Percentiles rank a stretch among this genome's conserved stretches.
phyloP scores from a whole-genome alignment of 2,329 filamentous ascomycete genomes.

The Botrytis tulipae region DNA sequence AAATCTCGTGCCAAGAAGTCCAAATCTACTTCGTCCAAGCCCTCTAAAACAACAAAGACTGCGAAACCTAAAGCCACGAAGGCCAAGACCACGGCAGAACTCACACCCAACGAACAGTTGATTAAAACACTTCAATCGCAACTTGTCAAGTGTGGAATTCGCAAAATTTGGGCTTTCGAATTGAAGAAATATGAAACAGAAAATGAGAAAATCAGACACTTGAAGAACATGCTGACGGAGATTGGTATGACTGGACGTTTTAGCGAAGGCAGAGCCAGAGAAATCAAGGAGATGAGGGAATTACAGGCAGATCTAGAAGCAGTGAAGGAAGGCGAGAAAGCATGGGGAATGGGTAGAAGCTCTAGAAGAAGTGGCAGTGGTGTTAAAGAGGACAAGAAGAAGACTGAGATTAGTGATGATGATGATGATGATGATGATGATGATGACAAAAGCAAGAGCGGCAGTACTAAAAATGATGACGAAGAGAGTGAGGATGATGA shows the following conservation, averaged over 20 bases:
- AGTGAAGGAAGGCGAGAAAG: constrained; percentile 75
- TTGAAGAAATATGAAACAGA: constrained; percentile 72
- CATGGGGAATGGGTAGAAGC: constrained; percentile 62
- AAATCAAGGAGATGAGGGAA: constrained; percentile 86
- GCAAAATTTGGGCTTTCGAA: constrained; percentile 88
- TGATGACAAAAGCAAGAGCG: constrained; percentile 19
- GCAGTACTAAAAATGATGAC: constrained; percentile 22
- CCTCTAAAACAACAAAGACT: constrained; percentile 32
- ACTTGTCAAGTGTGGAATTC: constrained; percentile 84
- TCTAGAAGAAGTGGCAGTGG: constrained; percentile 39
- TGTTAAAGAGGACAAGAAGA: constrained; percentile 29
- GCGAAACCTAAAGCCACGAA: constrained; percentile 41
- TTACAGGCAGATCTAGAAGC: constrained; percentile 79
- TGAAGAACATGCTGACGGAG: constrained; percentile 75
- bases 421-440: constrained; percentile 39
- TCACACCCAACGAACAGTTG: constrained; percentile 67
- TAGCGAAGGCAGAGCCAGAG: constrained; percentile 76
- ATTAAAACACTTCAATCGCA: constrained; percentile 87
- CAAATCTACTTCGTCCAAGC: constrained; percentile 42
- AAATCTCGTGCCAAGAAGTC: constrained; percentile 43
- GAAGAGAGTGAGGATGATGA: constrained; percentile 36
- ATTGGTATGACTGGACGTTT: constrained; percentile 87
- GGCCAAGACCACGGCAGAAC: constrained; percentile 42
- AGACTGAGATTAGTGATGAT: constrained; percentile 36
- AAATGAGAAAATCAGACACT: constrained; percentile 77